These are phyloP conservation scores for Fraxinus cuspidata DNA, from an alignment of 257 asterid genomes.

Conservation along the genomic window DNA sequence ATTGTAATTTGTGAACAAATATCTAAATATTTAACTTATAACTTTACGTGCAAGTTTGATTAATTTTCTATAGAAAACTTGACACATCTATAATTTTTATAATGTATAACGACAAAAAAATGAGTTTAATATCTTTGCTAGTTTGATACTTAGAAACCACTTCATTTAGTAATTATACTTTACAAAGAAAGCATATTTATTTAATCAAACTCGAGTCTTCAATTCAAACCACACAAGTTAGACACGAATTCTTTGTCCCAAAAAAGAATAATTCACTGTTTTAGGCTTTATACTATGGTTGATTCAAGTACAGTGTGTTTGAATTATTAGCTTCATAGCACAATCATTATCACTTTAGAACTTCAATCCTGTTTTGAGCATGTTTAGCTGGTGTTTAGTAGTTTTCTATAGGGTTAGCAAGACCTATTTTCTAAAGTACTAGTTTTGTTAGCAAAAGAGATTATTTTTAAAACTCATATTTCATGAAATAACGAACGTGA, in stretches of 20 bases:
- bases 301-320: neutral
- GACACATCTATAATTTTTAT: no score
- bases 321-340: neutral
- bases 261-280: neutral
- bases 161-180: no score
- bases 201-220: no score
- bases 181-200: neutral
- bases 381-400: no score
- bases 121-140: neutral
- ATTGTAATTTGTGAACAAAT: no score
- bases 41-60: no score
- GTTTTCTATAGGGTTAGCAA: neutral
- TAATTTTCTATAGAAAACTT: no score
- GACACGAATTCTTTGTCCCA: neutral
- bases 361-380: no score
- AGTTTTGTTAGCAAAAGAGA: neutral
- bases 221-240: no score
- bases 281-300: neutral
- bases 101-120: no score
- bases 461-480: neutral
- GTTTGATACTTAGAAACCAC: neutral
- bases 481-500: neutral
- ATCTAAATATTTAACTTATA: no score
- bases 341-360: neutral
- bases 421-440: neutral